Conservation (phyloP, 2,329 filamentous ascomycete genomes). For the Scedosporium minutisporum region DNA sequence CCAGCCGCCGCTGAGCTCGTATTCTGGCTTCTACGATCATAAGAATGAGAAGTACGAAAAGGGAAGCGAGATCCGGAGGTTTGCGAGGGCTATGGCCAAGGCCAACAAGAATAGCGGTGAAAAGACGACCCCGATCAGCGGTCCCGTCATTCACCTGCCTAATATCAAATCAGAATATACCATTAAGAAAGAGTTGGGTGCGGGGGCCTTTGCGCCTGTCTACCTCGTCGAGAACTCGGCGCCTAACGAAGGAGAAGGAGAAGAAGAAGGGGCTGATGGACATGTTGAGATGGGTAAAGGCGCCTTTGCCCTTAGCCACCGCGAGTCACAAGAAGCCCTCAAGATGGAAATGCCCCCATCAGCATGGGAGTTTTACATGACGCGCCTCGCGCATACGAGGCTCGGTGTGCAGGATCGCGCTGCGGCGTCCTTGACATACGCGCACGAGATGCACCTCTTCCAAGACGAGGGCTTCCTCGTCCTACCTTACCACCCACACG, state of each 20-base stretch:
- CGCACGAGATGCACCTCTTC: conserved; percentile 87
- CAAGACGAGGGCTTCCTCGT: conserved; percentile 82
- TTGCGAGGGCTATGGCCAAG: conserved; percentile 57
- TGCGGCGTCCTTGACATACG: conserved; percentile 67
- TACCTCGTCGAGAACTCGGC: conserved; percentile 76
- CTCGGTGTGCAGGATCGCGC: conserved; percentile 63
- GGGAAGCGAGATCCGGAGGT: conserved; percentile 70
- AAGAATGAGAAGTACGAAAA: conserved; percentile 53
- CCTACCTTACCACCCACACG: conserved; percentile 78
- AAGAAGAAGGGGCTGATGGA: conserved; percentile 34
- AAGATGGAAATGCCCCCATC: conserved; percentile 90
- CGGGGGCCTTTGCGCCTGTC: conserved; percentile 89
- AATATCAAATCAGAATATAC: conserved; percentile 60
- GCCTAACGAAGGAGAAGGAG: conserved; percentile 33
- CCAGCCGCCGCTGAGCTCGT: conserved; percentile 63
- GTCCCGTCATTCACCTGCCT: conserved; percentile 58
- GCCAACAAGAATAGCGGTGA: conserved; percentile 48
- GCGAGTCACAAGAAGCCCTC: conserved; percentile 65
- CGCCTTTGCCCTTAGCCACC: conserved; percentile 44
- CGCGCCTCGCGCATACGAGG: conserved; percentile 69
- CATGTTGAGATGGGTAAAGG: conserved; percentile 51
- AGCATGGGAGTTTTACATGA: conserved; percentile 95
- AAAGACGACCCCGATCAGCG: conserved; percentile 46
- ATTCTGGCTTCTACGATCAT: conserved; percentile 73
- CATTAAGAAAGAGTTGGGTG: conserved; percentile 76